Base-by-base conservation (phyloP, 306 rosid species). In the Cucurbita argyrosperma region DNA sequence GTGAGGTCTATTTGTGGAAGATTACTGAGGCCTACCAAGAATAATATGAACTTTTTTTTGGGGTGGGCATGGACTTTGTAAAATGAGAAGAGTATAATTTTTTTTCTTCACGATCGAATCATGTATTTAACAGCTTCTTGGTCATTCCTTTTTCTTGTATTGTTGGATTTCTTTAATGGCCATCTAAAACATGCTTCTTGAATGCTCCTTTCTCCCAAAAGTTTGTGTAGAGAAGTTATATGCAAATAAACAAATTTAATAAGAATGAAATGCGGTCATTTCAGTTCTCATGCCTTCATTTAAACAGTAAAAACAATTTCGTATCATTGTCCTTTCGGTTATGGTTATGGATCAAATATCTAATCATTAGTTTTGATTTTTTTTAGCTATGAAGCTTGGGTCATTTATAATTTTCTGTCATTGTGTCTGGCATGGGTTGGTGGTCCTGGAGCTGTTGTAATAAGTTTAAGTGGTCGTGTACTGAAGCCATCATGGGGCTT, bases 401-500 rank as follows among this genome's bases (percentile, higher is more conserved):
- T 93, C 83, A 93, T 93, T 72, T 93, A 93, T 78, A 90, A 93
- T 80, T 93, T 93, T 76, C 80, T 93, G 35, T 90, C 98, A 10
- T 81, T 93, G 30, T 93, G 98, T 81, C 86, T 93, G 79, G 97
- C 94, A 74, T 93, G 98, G 98, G 98, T 93, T 80, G 98, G 97
- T 81, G 98, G 98, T 64, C 98, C 98, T 67, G 98, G 98, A 81
- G 92, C 98, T 43, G 98, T 89, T 63, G 98, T 89, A 30, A 77
- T 93, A 80, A 93, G 98, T 83, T 87, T 93, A 81, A 86, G 85
- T 18, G 98, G 98, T 16, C 91, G 90, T 75, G 84, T 87, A 81
- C 72, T 93, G 87, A 93, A 87, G 88, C 98, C 98, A 58, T 90
- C 98, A 18, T 79, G 85, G 72, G 81, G 51, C 81, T 71, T 93